A percentile compares a stretch with the other conserved stretches of the same genome.
Evolutionary conservation across 192 early-diverging fungal species (phyloP).

Genomic region (Coemansia furcata): DNA sequence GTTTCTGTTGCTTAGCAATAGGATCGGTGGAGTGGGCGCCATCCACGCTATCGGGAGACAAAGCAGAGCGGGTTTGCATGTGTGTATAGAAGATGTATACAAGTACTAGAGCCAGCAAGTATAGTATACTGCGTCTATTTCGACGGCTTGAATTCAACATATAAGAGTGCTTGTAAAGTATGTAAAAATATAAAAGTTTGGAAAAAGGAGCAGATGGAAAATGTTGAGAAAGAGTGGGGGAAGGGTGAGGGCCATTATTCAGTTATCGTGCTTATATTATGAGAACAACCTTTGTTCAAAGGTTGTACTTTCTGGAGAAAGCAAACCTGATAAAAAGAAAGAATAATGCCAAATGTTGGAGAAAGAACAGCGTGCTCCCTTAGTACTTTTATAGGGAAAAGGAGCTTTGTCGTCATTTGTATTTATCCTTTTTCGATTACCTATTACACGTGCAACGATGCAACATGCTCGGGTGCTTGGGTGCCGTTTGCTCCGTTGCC

Average conservation of each 20-base stretch:
- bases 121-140: neutral
- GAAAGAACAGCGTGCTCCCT: neutral
- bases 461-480: neutral
- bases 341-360: neutral
- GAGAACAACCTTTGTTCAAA: neutral
- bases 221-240: too few species aligned
- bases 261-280: too few species aligned
- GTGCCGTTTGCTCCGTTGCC: too few species aligned
- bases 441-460: neutral
- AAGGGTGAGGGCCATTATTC: too few species aligned
- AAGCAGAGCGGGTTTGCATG: neutral
- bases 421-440: too few species aligned
- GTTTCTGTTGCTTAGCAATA: neutral
- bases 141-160: slow-evolving; percentile 1
- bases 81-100: neutral
- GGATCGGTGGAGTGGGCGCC: neutral
- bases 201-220: neutral
- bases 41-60: neutral
- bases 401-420: too few species aligned
- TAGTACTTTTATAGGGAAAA: neutral
- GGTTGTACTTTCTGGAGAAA: neutral
- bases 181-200: neutral
- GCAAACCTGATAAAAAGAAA: neutral
- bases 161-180: neutral
- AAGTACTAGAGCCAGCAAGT: neutral